A percentile compares a stretch with the other conserved stretches of the same genome.
Evolutionary conservation across 176 grass and related monocot species (phyloP).

Genomic region (Aegilops umbellulata): DNA sequence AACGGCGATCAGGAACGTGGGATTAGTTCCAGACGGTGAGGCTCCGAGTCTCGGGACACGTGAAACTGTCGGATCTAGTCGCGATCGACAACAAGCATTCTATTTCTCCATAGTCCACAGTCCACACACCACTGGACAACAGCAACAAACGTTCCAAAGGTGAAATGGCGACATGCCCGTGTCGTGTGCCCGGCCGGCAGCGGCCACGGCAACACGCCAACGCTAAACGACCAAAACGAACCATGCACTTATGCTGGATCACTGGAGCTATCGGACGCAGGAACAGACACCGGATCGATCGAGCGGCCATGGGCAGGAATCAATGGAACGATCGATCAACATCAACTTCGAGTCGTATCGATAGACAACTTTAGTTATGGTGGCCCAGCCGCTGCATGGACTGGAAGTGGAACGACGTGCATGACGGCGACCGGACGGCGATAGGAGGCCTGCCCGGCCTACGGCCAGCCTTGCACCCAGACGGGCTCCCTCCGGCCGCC

Average conservation of each 20-base stretch:
- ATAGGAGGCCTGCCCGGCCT: neutral
- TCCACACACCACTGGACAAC: neutral
- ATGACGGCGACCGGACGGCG: constrained; percentile 9
- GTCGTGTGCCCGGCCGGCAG: neutral
- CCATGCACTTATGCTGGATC: neutral
- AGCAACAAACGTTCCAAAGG: neutral
- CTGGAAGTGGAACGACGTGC: neutral
- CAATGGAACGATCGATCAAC: neutral
- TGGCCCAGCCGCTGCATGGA: neutral
- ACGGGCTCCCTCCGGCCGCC: constrained; percentile 10
- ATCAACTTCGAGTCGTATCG: neutral
- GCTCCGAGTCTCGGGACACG: neutral
- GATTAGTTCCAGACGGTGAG: neutral
- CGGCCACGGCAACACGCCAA: constrained; percentile 13
- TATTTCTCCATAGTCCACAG: neutral
- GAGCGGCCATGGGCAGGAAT: neutral
- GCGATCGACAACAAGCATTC: neutral
- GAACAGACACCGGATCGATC: constrained; percentile 17
- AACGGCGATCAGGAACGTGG: neutral
- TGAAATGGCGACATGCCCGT: neutral
- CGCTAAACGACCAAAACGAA: neutral
- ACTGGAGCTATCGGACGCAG: neutral
- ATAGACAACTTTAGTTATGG: constrained; percentile 4
- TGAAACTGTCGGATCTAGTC: constrained; percentile 24
- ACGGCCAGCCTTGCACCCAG: constrained; percentile 35